Percentiles rank a stretch among this genome's conserved stretches.
Conservation (phyloP, 257 asterid species). For the Solanum infundibuliforme region DNA sequence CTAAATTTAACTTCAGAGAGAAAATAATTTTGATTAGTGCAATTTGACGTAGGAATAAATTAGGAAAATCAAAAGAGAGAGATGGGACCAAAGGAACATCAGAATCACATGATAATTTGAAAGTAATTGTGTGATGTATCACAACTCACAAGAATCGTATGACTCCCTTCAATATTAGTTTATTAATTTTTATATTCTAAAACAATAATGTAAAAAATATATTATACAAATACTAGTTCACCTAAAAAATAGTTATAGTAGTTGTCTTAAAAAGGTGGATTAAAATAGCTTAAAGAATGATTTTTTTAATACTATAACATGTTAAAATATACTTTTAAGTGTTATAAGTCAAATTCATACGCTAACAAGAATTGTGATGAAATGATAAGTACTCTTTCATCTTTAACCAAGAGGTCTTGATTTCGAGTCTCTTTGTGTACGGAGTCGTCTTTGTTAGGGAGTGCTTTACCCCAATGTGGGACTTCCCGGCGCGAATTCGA, state of each 20-base stretch:
- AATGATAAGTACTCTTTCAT: too few species aligned
- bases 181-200: neutral
- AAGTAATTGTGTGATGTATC: neutral
- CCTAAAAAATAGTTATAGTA: neutral
- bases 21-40: neutral
- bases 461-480: too few species aligned
- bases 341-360: neutral
- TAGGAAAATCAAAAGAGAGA: neutral
- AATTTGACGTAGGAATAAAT: neutral
- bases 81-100: neutral
- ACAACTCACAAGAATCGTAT: neutral
- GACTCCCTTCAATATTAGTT: neutral
- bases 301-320: neutral
- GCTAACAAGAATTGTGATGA: fast-evolving
- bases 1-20: neutral
- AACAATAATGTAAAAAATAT: neutral
- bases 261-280: neutral
- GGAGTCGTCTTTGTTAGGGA: too few species aligned
- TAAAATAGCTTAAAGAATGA: neutral
- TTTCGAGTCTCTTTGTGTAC: fast-evolving
- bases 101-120: neutral
- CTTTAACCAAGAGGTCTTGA: fast-evolving
- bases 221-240: neutral
- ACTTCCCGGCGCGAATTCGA: fast-evolving
- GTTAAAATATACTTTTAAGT: neutral